These are phyloP conservation scores for Suillus occidentalis DNA, from an alignment of 768 basidiomycete genomes.

Conservation along the genomic window DNA sequence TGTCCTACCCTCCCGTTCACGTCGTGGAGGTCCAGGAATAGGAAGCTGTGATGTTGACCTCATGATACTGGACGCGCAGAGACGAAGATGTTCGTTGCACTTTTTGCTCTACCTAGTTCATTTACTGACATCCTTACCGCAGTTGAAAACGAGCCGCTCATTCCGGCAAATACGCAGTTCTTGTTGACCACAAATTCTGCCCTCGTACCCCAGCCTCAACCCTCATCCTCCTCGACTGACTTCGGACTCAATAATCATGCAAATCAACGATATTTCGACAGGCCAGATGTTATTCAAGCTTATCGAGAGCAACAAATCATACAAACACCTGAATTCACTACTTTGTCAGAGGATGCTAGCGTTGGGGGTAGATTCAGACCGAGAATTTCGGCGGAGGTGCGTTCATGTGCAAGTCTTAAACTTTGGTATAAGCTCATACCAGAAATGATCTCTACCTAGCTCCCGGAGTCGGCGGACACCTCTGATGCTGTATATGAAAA, in stretches of 20 bases:
- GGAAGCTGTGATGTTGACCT: conserved; percentile 78
- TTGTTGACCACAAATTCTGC: conserved; percentile 72
- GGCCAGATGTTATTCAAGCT: conserved; percentile 70
- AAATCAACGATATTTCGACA: conserved; percentile 75
- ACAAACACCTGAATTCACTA: conserved; percentile 72
- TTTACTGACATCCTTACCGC: conserved; percentile 20
- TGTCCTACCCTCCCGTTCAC: conserved; percentile 77
- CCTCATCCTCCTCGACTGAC: conserved; percentile 33
- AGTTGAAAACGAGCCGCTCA: conserved; percentile 74
- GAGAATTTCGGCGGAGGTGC: conserved; percentile 67
- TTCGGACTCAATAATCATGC: conserved; percentile 55
- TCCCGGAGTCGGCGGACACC: conserved; percentile 59
- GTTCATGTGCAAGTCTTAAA: conserved; percentile 26
- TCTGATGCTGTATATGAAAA: conserved; percentile 81
- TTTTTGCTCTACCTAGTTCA: conserved; percentile 6
- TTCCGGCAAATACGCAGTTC: conserved; percentile 66
- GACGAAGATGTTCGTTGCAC: conserved; percentile 64
- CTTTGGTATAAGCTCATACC: conserved; percentile 3
- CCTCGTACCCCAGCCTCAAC: conserved; percentile 44
- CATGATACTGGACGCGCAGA: conserved; percentile 81
- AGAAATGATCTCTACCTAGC: background rate
- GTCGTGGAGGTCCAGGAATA: conserved; percentile 79
- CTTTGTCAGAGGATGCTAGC: conserved; percentile 47
- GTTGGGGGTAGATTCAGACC: conserved; percentile 73
- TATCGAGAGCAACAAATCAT: conserved; percentile 70